Base-by-base conservation (phyloP, 805 yeast species). In the Barnettozyma vustinii region DNA sequence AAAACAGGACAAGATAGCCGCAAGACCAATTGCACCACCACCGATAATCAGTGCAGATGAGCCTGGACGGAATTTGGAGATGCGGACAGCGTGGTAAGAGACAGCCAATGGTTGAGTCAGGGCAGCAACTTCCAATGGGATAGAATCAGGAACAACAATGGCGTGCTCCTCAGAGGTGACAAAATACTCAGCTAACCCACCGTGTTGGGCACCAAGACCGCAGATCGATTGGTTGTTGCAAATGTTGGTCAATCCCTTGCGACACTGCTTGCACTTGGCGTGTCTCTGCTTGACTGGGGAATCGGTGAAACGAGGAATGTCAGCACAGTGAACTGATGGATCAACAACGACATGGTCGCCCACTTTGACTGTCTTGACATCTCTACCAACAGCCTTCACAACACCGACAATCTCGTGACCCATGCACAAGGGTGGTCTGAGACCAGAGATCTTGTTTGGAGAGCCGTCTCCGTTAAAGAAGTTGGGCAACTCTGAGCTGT, bases 291-390 rank as follows among this genome's bases (percentile, higher is more conserved):
- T 55, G 8, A 68, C 63, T 27, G 48, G 54, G 1, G 71, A 47
- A 9, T 67, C 59, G 16, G 67, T 67, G 64, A 70, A 74, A 40
- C 77, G 62, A 40, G 59, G 53, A 37, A 71, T 64, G 57, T 79
- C 83, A 27, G 60, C 60, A 62, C 87, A 83, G 37, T 79, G 79
- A 32, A 80, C 79, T 1, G 81, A 73, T 7, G 85, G 82, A 56
- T 82, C 87, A 21, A 81, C 75, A 19, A 77, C 82, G 30, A 83
- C 87, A 41, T 75, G 75, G 58, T 80, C 83, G 13, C 85, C 85
- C 2, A 66, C 64, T 53, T 72, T 63, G 25, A 77, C 63, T 15
- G 62, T 61, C 0, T 64, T 63, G 5, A 80, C 84, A 18, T 53
- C 69, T 0, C 67, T 39, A 33, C 86, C 86, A 30, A 78, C 63